phyloP scores from a whole-genome alignment of 2,329 filamentous ascomycete species.

The Biscogniauxia sp. region DNA sequence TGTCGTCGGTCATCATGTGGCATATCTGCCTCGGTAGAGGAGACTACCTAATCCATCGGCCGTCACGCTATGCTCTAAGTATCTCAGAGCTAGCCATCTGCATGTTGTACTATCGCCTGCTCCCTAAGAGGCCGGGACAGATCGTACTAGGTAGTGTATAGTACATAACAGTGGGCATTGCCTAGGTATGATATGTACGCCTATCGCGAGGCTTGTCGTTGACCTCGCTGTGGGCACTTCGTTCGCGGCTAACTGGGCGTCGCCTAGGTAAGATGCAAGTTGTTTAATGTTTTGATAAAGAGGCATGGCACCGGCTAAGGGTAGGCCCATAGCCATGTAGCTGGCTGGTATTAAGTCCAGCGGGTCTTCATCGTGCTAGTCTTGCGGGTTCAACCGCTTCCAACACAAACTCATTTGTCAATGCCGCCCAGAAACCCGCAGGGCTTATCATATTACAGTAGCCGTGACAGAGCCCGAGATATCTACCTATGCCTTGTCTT shows the following conservation, averaged over 20 bases:
- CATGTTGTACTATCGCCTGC: conserved; percentile 17
- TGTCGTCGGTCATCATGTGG: conserved; percentile 13
- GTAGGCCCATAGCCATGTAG: neutral
- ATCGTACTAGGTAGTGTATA: no score
- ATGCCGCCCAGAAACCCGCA: conserved; percentile 18
- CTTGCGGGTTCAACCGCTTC: conserved; percentile 25
- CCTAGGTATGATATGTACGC: conserved; percentile 8
- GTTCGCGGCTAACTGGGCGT: conserved; percentile 18
- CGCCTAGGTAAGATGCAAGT: conserved; percentile 6
- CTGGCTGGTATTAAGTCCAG: conserved; percentile 12
- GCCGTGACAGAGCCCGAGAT: conserved; percentile 24
- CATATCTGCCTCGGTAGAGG: conserved; percentile 4
- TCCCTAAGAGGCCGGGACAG: conserved; percentile 11
- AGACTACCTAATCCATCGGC: conserved; percentile 11
- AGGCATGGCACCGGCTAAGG: conserved; percentile 8
- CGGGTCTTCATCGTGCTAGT: conserved; percentile 32
- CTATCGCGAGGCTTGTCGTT: conserved; percentile 3
- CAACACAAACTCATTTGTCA: conserved; percentile 18
- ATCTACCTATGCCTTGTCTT: conserved; percentile 26
- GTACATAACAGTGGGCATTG: conserved; percentile 5
- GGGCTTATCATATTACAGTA: conserved; percentile 26
- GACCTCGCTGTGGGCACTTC: conserved; percentile 11
- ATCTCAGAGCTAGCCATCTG: conserved; percentile 23
- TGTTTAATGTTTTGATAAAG: conserved; percentile 25
- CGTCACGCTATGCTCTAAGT: conserved; percentile 18